Conservation (phyloP, 805 yeast species). For the Saccharomycopsis selenospora region DNA sequence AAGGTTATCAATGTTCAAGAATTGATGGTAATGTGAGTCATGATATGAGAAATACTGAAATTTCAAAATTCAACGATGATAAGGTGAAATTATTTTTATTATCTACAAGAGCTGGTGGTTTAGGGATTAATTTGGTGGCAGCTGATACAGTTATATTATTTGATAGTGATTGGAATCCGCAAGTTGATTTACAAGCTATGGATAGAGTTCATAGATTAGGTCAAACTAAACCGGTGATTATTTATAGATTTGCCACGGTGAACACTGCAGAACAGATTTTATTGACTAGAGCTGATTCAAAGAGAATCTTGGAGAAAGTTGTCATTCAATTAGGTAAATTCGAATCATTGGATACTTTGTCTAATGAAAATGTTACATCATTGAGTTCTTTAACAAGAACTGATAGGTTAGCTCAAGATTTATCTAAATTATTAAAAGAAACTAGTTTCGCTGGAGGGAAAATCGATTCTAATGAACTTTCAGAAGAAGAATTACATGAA, state of each 20-base stretch:
- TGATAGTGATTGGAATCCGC: conserved; percentile 97
- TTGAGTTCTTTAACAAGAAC: conserved; percentile 25
- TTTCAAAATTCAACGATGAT: conserved; percentile 42
- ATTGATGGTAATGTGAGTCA: conserved; percentile 74
- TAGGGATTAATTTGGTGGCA: conserved; percentile 77
- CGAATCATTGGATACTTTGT: conserved; percentile 35
- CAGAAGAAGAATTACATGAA: conserved; percentile 40
- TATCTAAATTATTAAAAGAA: conserved; percentile 35
- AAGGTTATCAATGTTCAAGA: conserved; percentile 43
- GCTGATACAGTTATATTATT: conserved; percentile 88
- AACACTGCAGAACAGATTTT: conserved; percentile 81
- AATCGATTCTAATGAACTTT: conserved; percentile 26
- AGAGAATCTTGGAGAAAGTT: conserved; percentile 68
- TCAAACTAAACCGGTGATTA: conserved; percentile 73
- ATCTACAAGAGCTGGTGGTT: conserved; percentile 91
- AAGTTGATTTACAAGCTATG: conserved; percentile 93
- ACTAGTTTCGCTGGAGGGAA: conserved; percentile 32
- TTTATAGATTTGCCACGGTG: conserved; percentile 68
- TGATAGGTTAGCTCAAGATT: conserved; percentile 32
- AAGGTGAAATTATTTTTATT: conserved; percentile 52
- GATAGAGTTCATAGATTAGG: conserved; percentile 94
- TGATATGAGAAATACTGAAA: conserved; percentile 55
- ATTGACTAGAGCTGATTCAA: conserved; percentile 69
- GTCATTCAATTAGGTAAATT: conserved; percentile 64
- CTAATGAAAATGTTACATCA: conserved; percentile 26